Evolutionary conservation across 208 protist species (phyloP).

Genomic region (Acanthamoeba divionensis): DNA sequence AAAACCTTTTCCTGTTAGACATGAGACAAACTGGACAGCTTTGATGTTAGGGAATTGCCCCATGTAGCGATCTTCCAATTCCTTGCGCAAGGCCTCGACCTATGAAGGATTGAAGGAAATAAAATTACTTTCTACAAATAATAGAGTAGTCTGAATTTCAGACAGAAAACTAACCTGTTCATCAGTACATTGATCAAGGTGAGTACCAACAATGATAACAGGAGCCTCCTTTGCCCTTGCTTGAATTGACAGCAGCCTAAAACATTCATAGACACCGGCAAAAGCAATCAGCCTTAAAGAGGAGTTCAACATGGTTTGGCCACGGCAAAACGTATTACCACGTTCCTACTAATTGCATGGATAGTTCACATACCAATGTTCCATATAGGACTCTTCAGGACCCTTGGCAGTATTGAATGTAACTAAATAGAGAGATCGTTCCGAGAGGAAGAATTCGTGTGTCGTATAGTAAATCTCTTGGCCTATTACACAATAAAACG

Average conservation of each 20-base stretch:
- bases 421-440: constrained; percentile 63
- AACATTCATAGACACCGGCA: not conserved
- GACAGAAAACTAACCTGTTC: not conserved
- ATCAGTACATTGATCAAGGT: constrained; percentile 45
- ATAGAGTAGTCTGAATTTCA: not conserved
- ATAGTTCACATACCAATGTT: constrained; percentile 50
- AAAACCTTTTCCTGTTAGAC: not conserved
- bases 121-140: too few relatives aligned
- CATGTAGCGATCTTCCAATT: not conserved
- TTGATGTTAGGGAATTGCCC: constrained; percentile 17
- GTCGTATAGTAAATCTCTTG: constrained; percentile 68
- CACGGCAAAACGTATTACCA: not conserved
- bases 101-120: not conserved
- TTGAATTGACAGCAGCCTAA: constrained; percentile 57
- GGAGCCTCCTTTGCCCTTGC: constrained; percentile 54
- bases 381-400: not conserved
- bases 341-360: not conserved
- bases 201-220: constrained; percentile 66
- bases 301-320: not conserved
- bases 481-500: not conserved
- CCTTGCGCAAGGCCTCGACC: not conserved
- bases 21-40: not conserved
- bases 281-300: not conserved
- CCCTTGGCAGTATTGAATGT: constrained; percentile 56
- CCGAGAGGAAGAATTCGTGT: constrained; percentile 70